A percentile compares a stretch with the other conserved stretches of the same genome.
Evolutionary conservation across 2,329 filamentous ascomycete genomes (phyloP).

Genomic region (Clonostachys rosea): DNA sequence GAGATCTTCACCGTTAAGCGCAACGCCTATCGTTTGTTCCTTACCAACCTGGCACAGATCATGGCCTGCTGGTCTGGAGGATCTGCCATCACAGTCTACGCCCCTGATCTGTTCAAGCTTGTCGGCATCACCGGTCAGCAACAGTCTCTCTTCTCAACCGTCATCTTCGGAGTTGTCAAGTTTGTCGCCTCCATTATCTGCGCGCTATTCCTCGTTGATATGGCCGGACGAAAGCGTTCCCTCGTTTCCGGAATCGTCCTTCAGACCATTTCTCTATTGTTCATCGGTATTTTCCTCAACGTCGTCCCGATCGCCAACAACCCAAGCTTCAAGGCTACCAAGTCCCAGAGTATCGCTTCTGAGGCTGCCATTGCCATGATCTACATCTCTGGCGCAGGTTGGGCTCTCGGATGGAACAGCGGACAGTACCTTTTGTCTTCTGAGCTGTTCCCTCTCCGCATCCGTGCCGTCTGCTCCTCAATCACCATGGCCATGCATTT

Average conservation of each 20-base stretch:
- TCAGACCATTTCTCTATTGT: slow-evolving; percentile 16
- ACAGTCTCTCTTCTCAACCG: slow-evolving; percentile 14
- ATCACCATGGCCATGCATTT: slow-evolving; percentile 10
- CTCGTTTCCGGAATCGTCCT: slow-evolving; percentile 14
- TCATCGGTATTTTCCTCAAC: slow-evolving; percentile 16
- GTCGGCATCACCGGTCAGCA: slow-evolving; percentile 9
- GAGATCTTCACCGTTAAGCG: slow-evolving; percentile 9
- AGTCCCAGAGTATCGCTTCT: background rate
- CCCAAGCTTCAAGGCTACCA: slow-evolving; percentile 5
- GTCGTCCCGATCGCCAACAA: slow-evolving; percentile 9
- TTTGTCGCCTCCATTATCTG: slow-evolving; percentile 13
- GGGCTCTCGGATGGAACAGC: slow-evolving; percentile 10
- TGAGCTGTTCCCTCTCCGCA: slow-evolving; percentile 12
- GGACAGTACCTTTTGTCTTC: slow-evolving; percentile 12
- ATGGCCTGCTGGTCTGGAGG: slow-evolving; percentile 10
- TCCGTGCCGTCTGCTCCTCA: slow-evolving; percentile 11
- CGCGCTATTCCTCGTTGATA: slow-evolving; percentile 21
- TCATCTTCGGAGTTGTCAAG: slow-evolving; percentile 14
- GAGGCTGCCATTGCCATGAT: slow-evolving; percentile 6
- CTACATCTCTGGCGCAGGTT: slow-evolving; percentile 11
- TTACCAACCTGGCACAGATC: slow-evolving; percentile 12
- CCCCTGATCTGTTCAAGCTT: slow-evolving; percentile 11
- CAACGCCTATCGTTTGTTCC: slow-evolving; percentile 15
- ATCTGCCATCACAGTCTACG: slow-evolving; percentile 11
- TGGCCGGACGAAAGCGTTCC: slow-evolving; percentile 19